Percentiles rank a stretch among this genome's conserved stretches.
Conservation (phyloP, 2,329 filamentous ascomycete genomes). For the Colletotrichum tamarilloi region DNA sequence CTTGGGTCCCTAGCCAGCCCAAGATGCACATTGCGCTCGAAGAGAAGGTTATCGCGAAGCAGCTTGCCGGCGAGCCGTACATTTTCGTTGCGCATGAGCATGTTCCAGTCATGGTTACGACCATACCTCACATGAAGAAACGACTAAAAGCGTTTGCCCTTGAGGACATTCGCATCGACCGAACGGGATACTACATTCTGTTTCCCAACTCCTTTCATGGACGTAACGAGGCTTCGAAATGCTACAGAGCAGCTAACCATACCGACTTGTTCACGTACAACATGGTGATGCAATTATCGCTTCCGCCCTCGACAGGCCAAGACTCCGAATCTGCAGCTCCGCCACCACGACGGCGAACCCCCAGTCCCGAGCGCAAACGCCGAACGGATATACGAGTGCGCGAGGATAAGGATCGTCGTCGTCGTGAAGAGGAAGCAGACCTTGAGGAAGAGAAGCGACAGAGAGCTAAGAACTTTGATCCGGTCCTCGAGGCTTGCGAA, state of each 20-base stretch:
- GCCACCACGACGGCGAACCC: slow-evolving; percentile 47
- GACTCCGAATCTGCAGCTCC: slow-evolving; percentile 33
- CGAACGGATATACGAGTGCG: slow-evolving; percentile 63
- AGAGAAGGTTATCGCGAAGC: slow-evolving; percentile 71
- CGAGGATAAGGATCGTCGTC: slow-evolving; percentile 73
- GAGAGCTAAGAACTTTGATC: slow-evolving; percentile 88
- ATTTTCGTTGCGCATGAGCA: slow-evolving; percentile 89
- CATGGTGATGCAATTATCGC: slow-evolving; percentile 87
- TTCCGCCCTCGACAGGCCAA: slow-evolving; percentile 41
- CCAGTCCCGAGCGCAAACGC: slow-evolving; percentile 47
- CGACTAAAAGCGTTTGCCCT: slow-evolving; percentile 85
- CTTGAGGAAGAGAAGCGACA: slow-evolving; percentile 91
- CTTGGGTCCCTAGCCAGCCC: slow-evolving; percentile 56
- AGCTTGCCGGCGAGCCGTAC: slow-evolving; percentile 84
- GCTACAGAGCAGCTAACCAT: slow-evolving; percentile 81
- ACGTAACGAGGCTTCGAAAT: slow-evolving; percentile 83
- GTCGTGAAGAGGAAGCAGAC: slow-evolving; percentile 82
- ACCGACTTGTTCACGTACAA: slow-evolving; percentile 89
- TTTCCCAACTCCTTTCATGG: slow-evolving; percentile 84
- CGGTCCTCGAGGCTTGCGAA: slow-evolving; percentile 85
- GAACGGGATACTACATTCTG: slow-evolving; percentile 89
- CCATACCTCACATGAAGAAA: slow-evolving; percentile 90
- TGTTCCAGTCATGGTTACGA: slow-evolving; percentile 87
- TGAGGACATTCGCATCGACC: slow-evolving; percentile 85
- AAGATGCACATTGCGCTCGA: slow-evolving; percentile 69